Evolutionary conservation across 352 stramenopile genomes (phyloP).

Genomic region (Phytophthora vignae): DNA sequence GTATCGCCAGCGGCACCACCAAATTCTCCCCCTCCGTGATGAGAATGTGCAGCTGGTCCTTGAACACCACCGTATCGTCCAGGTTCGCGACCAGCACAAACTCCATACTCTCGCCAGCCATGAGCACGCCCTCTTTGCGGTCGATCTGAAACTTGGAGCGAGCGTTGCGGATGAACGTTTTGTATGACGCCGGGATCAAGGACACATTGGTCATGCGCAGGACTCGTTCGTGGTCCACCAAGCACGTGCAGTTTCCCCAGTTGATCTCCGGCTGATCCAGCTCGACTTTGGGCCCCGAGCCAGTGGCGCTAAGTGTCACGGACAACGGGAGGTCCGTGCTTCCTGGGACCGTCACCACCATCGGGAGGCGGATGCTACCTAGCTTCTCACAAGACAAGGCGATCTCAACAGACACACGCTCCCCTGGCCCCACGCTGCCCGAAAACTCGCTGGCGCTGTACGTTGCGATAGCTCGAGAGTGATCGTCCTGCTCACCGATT

Average conservation of each 20-base stretch:
- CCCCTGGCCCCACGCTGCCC: constrained; percentile 71
- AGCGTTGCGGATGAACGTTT: constrained; percentile 94
- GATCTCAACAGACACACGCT: constrained; percentile 76
- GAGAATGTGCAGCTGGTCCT: constrained; percentile 95
- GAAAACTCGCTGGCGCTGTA: constrained; percentile 75
- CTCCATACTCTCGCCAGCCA: constrained; percentile 76
- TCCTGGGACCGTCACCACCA: constrained; percentile 87
- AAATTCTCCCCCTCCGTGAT: constrained; percentile 93
- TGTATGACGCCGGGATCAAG: constrained; percentile 91
- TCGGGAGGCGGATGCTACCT: constrained; percentile 90
- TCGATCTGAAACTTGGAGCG: constrained; percentile 94
- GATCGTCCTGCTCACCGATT: constrained; percentile 91
- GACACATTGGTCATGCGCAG: constrained; percentile 91
- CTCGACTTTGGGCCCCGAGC: constrained; percentile 87
- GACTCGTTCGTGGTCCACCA: constrained; percentile 78
- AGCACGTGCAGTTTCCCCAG: constrained; percentile 92
- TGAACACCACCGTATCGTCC: constrained; percentile 94
- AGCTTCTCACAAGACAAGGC: constrained; percentile 91
- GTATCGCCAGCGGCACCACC: constrained; percentile 88
- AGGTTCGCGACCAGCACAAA: constrained; percentile 90
- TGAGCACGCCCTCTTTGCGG: constrained; percentile 86
- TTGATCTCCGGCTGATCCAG: constrained; percentile 85
- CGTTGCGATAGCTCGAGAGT: constrained; percentile 82
- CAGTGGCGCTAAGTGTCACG: constrained; percentile 84
- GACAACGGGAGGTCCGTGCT: constrained; percentile 91